A percentile compares a stretch with the other conserved stretches of the same genome.
Conservation (phyloP, 2,329 filamentous ascomycete species). For the Davidsoniella eucalypti region DNA sequence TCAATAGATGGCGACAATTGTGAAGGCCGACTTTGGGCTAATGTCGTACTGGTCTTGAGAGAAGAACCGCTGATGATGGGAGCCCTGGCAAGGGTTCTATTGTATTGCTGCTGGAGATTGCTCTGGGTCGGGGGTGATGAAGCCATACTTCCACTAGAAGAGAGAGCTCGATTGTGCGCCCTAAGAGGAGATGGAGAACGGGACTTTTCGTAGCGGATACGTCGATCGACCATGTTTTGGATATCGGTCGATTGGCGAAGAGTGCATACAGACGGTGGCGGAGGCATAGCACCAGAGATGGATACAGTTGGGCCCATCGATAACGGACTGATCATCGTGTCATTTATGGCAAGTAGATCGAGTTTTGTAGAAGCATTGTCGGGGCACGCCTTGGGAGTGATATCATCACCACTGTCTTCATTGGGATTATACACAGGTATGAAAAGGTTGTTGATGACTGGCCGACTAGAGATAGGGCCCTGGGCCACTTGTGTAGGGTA, state of each 20-base stretch:
- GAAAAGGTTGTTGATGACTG: constrained; percentile 10
- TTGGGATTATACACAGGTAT: constrained; percentile 14
- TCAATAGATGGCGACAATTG: background rate
- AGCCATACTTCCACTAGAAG: constrained; percentile 25
- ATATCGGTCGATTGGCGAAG: constrained; percentile 30
- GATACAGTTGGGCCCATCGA: background rate
- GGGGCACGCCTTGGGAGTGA: constrained; percentile 1
- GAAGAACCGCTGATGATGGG: constrained; percentile 36
- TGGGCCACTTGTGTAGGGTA: background rate
- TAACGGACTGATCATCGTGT: background rate
- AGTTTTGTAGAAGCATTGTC: background rate
- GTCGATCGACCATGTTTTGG: constrained; percentile 35
- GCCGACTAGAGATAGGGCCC: too few species aligned
- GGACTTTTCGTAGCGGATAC: constrained; percentile 33
- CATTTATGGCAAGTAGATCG: background rate
- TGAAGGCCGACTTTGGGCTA: constrained; percentile 10
- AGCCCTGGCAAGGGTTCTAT: constrained; percentile 20
- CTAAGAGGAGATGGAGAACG: constrained; percentile 40
- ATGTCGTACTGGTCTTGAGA: constrained; percentile 21
- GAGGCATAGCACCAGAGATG: constrained; percentile 15
- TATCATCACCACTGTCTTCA: background rate
- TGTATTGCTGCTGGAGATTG: constrained; percentile 16
- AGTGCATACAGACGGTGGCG: constrained; percentile 17
- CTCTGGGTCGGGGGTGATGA: constrained; percentile 18
- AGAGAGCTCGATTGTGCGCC: constrained; percentile 4